Evolutionary conservation across 208 protist genomes (phyloP), one percentile per base, ranked within the genome.

Genomic region (Acanthamoeba culbertsoni): DNA sequence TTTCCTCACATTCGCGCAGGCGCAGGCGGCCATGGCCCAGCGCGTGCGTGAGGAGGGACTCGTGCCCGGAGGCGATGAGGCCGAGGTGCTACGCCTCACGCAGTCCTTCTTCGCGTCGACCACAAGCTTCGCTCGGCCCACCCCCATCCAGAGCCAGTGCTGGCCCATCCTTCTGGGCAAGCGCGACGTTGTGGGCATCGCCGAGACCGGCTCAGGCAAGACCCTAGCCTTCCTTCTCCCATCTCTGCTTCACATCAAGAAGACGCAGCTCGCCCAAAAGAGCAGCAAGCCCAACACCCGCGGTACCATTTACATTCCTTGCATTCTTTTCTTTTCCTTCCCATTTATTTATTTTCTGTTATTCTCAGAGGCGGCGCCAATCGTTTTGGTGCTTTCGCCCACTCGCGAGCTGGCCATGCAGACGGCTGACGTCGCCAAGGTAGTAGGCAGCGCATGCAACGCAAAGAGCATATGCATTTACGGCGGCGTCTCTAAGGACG

Each of bases 341-440:
- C 45, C 65, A 77, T 48, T 75, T 43, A 23, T 43, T 75, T 45
- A 1, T 68, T 37, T 5, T 28, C 59, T 31, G 59, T 40, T 71
- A 59, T 95, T 97, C 16, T 95, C 12, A 84, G 73, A 20, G 6
- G 73, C 73, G 42, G 40, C 94, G 28, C 99, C 99, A 28, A 96
- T 96, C 37, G 97, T 98, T 57, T 95, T 99, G 33, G 96, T 99
- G 28, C 94, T 99, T 33, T 98, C 98, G 48, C 99, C 99, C 23
- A 99, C 99, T 45, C 97, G 98, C 86, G 98, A 99, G 96, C 96
- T 99, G 40, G 98, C 98, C 5, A 94, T 98, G 90, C 99, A 99
- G 95, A 99, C 99, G 65, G 98, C 97, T 89, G 98, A 99, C 65
- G 98, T 99, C 94, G 97, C 82, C 33, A 2, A 5, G 31, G 46